Percentiles rank a stretch among this genome's conserved stretches.
These are phyloP conservation scores for Amauroascus niger DNA, from an alignment of 2,329 filamentous ascomycete genomes.

Conservation along the genomic window DNA sequence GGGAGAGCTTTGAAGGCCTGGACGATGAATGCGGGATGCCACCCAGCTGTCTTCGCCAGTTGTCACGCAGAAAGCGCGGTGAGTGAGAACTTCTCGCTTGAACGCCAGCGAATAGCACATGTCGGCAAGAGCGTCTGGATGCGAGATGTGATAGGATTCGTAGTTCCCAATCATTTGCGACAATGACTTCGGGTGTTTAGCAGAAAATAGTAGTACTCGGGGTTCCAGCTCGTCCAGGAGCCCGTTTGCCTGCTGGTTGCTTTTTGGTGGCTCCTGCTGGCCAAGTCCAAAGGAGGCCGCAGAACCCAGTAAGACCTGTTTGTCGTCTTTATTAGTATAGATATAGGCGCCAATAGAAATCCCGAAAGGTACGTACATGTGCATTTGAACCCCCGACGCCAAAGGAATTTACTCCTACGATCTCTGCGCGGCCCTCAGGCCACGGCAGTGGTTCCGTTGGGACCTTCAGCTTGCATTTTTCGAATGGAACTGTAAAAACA, in stretches of 20 bases:
- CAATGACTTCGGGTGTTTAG: constrained; percentile 4
- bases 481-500: constrained; percentile 12
- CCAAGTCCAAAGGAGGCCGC: no score
- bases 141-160: not conserved
- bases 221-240: no score
- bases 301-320: no score
- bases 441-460: constrained; percentile 2
- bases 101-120: not conserved
- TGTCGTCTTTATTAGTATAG: no score
- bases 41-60: no score
- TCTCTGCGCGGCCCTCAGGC: constrained; percentile 7
- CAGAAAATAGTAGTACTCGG: not conserved
- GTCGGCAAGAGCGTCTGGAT: not conserved
- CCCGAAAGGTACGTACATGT: constrained; percentile 21
- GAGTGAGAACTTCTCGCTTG: not conserved
- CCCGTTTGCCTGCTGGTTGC: no score
- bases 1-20: no score
- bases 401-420: constrained; percentile 42
- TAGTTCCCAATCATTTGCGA: not conserved
- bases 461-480: constrained; percentile 18
- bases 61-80: not conserved
- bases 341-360: no score
- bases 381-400: constrained; percentile 39
- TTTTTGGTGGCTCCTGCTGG: no score
- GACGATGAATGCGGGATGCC: no score